Conservation (phyloP, 2,329 filamentous ascomycete species). For the Botrytis elliptica region DNA sequence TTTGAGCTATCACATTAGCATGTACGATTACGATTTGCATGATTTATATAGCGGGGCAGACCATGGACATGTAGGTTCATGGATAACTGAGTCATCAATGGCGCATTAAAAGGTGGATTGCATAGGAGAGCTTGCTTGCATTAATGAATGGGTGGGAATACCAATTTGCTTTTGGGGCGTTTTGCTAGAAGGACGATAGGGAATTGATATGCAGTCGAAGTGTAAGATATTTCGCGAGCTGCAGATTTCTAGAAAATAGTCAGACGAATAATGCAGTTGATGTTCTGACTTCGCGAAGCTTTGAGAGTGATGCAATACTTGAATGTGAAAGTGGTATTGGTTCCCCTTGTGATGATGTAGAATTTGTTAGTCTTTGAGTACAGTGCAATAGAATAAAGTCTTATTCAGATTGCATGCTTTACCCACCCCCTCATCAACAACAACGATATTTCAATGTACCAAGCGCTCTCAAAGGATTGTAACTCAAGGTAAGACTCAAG, state of each 20-base stretch:
- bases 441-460: not conserved
- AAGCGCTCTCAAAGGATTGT: not conserved
- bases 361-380: not conserved
- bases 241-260: not conserved
- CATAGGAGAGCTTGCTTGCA: not conserved
- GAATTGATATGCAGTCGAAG: not conserved
- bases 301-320: not conserved
- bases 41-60: not conserved
- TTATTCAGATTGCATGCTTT: not conserved
- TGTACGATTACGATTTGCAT: not conserved
- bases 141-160: not conserved
- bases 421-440: not conserved
- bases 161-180: constrained; percentile 5
- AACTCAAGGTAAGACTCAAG: not conserved
- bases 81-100: not conserved
- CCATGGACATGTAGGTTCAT: not conserved
- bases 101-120: not conserved
- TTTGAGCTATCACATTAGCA: not conserved
- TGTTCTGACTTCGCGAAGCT: not conserved
- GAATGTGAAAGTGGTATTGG: not conserved
- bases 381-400: not conserved
- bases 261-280: not conserved
- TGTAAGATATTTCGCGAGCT: not conserved
- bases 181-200: not conserved
- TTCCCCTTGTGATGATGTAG: not conserved